Base-by-base conservation (phyloP, 306 rosid genomes). In the Lupinus albus region DNA sequence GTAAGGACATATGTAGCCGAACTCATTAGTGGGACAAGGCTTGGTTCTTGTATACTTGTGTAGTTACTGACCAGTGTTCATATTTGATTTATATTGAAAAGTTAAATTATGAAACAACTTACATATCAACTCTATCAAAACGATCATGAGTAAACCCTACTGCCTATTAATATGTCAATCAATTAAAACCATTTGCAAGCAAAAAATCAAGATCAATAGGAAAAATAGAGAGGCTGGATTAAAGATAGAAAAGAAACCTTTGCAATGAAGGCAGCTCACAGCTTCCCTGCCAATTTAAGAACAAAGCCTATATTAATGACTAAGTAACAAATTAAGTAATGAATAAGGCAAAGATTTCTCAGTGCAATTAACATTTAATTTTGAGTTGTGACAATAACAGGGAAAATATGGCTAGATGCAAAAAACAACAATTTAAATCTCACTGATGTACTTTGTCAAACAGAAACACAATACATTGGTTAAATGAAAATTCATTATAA, bases 221-320 rank as follows among this genome's bases (percentile, higher is more conserved):
- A 71, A 49, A 63, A 60, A 67, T 32, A 56, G 66, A 69, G 28
- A 12, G 11, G 44, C 7, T 30, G 56, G 17, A 71, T n/a, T 58
- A 53, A 58, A 64, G 67, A 62, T 6, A 50, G 52, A 13, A 9
- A 49, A 68, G 85, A 67, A 59, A 87, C 95, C 97, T 82, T 85
- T 81, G 76, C 97, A 90, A 70, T 80, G 62, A 61, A 59, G 78
- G 84, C 95, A 90, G 74, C 83, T 87, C 78, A 90, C 95, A 84
- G 92, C 95, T 61, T 90, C 97, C 89, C 95, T 90, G 84, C 73
- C 74, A 84, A 74, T 66, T 41, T 63, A 17, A 25, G 30, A 25
- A 49, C 55, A 61, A 58, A 72, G 39, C 13, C 44, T 3, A 57
- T 11, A 50, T 28, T 59, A 18, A 71, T 32, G 32, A 66, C 47